These are phyloP conservation scores for Starmera dryadoides DNA, from an alignment of 805 yeast genomes.

Conservation along the genomic window DNA sequence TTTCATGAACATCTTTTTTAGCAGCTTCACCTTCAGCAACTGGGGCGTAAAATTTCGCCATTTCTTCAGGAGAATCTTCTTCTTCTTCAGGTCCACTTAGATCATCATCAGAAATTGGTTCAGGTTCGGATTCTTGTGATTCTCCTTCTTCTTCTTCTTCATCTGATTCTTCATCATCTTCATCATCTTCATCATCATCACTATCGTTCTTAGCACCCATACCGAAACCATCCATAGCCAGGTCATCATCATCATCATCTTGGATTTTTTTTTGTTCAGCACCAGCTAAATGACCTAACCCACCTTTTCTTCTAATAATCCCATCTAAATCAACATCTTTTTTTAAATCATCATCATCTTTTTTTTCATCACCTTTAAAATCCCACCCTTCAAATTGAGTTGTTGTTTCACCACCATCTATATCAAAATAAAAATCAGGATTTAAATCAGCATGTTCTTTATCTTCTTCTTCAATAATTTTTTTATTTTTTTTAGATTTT, in stretches of 20 bases:
- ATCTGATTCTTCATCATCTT: slow-evolving; percentile 24
- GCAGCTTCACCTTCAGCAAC: slow-evolving; percentile 46
- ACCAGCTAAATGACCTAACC: slow-evolving; percentile 50
- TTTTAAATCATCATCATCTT: slow-evolving; percentile 17
- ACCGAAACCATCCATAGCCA: slow-evolving; percentile 41
- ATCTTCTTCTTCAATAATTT: slow-evolving; percentile 21
- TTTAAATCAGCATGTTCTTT: slow-evolving; percentile 51
- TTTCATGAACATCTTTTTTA: slow-evolving; percentile 43
- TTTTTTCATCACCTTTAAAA: slow-evolving; percentile 45
- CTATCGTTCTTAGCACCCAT: slow-evolving; percentile 26
- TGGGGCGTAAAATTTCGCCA: slow-evolving; percentile 69
- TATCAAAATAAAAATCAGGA: slow-evolving; percentile 65
- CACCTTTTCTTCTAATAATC: slow-evolving; percentile 83
- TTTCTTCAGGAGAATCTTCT: slow-evolving; percentile 73
- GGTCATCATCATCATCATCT: slow-evolving; percentile 31
- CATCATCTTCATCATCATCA: slow-evolving; percentile 23
- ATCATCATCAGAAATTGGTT: slow-evolving; percentile 25
- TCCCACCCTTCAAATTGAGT: slow-evolving; percentile 76
- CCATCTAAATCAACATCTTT: slow-evolving; percentile 81
- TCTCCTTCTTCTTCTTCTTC: slow-evolving; percentile 28
- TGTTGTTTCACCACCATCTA: slow-evolving; percentile 48
- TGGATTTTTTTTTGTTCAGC: slow-evolving; percentile 26
- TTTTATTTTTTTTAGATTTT: slow-evolving; percentile 12
- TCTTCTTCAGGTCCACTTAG: slow-evolving; percentile 31
- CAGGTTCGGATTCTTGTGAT: slow-evolving; percentile 20